A percentile compares a stretch with the other conserved stretches of the same genome.
Conservation (phyloP, 176 grass and related monocot genomes). For the Bonia amplexicaulis region DNA sequence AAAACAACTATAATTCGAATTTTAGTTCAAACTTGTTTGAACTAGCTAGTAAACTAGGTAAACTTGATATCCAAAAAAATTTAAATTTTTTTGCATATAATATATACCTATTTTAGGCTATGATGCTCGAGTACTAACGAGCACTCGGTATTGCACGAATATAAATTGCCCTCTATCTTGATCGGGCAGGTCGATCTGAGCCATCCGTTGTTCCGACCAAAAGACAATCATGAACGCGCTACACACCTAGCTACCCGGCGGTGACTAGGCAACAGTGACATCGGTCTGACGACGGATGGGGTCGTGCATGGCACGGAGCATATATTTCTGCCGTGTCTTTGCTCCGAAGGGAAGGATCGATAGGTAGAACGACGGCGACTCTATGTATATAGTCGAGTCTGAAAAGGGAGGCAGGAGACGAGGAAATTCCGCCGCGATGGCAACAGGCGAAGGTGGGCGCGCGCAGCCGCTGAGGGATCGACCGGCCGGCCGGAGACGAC, state of each 20-base stretch:
- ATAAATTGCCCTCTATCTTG: not conserved
- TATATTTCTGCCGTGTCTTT: not conserved
- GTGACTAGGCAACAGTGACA: not conserved
- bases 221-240: not conserved
- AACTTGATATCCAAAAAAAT: no score
- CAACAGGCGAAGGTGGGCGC: not conserved
- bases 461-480: not conserved
- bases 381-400: not conserved
- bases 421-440: not conserved
- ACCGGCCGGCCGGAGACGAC: not conserved
- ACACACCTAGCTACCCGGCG: not conserved
- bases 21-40: no score
- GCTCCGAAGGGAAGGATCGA: not conserved
- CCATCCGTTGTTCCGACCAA: not conserved
- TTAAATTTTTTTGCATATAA: no score
- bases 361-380: not conserved
- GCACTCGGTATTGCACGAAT: no score
- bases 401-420: not conserved
- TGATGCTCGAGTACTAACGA: no score
- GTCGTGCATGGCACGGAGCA: not conserved
- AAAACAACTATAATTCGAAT: no score
- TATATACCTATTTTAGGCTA: no score
- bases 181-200: not conserved
- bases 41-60: no score
- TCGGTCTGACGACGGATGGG: not conserved